Evolutionary conservation across 1,139 yeast species (phyloP).

Genomic region (Yamadazyma kanchanaburiensis): DNA sequence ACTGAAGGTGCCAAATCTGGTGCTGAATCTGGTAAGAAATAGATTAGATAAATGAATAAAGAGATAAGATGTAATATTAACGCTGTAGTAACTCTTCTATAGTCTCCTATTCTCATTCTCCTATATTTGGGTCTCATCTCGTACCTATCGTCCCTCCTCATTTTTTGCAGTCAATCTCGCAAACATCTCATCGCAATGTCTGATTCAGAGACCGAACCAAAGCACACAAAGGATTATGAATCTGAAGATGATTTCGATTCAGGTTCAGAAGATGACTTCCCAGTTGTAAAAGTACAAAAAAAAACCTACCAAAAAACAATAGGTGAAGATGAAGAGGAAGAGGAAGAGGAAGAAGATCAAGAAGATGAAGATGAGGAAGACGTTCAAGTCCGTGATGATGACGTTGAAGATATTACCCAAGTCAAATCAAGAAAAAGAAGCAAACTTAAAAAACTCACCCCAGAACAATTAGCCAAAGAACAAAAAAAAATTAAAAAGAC

Average conservation of each 20-base stretch:
- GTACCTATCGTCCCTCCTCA: too few relatives aligned
- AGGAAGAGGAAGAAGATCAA: constrained; percentile 10
- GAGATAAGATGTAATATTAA: too few relatives aligned
- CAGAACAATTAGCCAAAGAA: constrained; percentile 54
- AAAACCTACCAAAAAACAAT: constrained; percentile 5
- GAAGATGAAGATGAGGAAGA: constrained; percentile 14
- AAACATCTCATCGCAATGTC: constrained; percentile 4
- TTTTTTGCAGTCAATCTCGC: too few relatives aligned
- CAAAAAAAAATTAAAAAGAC: constrained; percentile 62
- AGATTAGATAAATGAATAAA: constrained; percentile 1
- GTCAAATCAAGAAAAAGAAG: constrained; percentile 14
- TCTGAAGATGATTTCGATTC: constrained; percentile 19
- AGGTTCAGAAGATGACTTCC: constrained; percentile 14
- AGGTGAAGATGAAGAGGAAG: constrained; percentile 10
- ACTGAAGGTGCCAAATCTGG: constrained; percentile 53
- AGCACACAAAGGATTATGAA: constrained; percentile 5
- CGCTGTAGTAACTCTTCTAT: too few relatives aligned
- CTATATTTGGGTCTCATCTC: too few relatives aligned
- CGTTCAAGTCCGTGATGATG: constrained; percentile 12
- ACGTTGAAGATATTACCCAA: constrained; percentile 16
- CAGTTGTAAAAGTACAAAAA: constrained; percentile 15
- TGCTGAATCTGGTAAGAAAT: constrained; percentile 29
- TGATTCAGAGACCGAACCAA: constrained; percentile 1
- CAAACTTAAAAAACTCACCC: constrained; percentile 48
- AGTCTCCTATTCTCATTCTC: too few relatives aligned